These are phyloP conservation scores for Beauveria australis DNA, from an alignment of 2,329 filamentous ascomycete species.

Conservation along the genomic window DNA sequence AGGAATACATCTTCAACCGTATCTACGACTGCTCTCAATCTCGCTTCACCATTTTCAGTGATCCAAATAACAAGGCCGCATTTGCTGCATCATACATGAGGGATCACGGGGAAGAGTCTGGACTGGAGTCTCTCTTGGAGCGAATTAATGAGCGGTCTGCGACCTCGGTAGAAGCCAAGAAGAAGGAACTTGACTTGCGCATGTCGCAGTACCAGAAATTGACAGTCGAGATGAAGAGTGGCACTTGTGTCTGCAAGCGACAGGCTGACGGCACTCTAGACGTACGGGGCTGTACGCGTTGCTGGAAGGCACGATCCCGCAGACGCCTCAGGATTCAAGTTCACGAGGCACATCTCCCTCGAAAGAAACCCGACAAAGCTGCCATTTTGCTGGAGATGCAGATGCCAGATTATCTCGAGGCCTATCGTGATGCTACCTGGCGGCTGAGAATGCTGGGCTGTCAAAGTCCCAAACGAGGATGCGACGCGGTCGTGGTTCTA, in stretches of 20 bases:
- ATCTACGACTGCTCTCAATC: not conserved
- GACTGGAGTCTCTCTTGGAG: not conserved
- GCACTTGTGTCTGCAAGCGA: not conserved
- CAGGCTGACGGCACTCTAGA: not conserved
- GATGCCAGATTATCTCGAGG: not conserved
- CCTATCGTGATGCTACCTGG: conserved; percentile 1
- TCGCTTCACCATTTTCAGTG: not conserved
- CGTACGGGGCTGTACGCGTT: not conserved
- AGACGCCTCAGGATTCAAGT: not conserved
- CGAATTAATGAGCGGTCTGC: not conserved
- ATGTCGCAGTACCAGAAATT: not conserved
- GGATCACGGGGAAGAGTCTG: not conserved
- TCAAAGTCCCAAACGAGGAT: not conserved
- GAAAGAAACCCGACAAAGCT: not conserved
- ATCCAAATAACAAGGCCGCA: not conserved
- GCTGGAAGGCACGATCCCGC: not conserved
- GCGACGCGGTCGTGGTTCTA: not conserved
- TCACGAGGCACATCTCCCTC: not conserved
- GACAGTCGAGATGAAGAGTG: not conserved
- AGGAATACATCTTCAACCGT: conserved; percentile 11
- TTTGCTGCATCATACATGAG: not conserved
- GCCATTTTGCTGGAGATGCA: not conserved
- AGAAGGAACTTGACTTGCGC: not conserved
- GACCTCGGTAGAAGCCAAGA: not conserved
- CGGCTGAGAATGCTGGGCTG: not conserved